These are phyloP conservation scores for Monosporozyma solicola DNA, from an alignment of 805 yeast genomes.

Conservation along the genomic window DNA sequence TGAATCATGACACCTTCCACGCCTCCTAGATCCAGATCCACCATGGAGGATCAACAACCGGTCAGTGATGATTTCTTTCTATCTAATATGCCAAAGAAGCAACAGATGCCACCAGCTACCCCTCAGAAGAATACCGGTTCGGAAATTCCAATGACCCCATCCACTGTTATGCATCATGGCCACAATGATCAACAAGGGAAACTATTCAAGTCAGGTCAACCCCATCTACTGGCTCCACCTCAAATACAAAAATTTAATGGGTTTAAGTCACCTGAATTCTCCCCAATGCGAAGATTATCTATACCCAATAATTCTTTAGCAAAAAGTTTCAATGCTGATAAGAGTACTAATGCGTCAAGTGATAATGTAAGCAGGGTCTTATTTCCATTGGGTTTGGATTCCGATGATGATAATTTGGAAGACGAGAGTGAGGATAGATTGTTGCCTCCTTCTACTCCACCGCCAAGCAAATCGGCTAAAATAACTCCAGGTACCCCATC, in stretches of 20 bases:
- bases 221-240: conserved; percentile 10
- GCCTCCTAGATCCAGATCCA: conserved; percentile 25
- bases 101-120: conserved; percentile 6
- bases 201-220: conserved; percentile 10
- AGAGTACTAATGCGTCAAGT: neutral
- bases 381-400: conserved; percentile 14
- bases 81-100: conserved; percentile 2
- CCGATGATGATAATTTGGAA: conserved; percentile 2
- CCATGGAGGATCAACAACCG: neutral
- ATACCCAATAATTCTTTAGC: conserved; percentile 2
- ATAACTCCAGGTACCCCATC: conserved; percentile 30
- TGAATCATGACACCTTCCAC: conserved; percentile 25
- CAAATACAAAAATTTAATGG: conserved; percentile 10
- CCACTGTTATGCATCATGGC: conserved; percentile 8
- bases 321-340: conserved; percentile 5
- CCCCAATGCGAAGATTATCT: conserved; percentile 18
- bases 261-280: conserved; percentile 27
- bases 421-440: conserved; percentile 6
- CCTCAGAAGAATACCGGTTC: conserved; percentile 6
- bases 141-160: conserved; percentile 19
- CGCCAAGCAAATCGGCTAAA: conserved; percentile 2
- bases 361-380: conserved; percentile 19
- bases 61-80: neutral
- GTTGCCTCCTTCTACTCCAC: conserved; percentile 1
- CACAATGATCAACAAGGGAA: conserved; percentile 1